Conservation (phyloP, 1,284 basidiomycete genomes). For the Ustilago trichophora region DNA sequence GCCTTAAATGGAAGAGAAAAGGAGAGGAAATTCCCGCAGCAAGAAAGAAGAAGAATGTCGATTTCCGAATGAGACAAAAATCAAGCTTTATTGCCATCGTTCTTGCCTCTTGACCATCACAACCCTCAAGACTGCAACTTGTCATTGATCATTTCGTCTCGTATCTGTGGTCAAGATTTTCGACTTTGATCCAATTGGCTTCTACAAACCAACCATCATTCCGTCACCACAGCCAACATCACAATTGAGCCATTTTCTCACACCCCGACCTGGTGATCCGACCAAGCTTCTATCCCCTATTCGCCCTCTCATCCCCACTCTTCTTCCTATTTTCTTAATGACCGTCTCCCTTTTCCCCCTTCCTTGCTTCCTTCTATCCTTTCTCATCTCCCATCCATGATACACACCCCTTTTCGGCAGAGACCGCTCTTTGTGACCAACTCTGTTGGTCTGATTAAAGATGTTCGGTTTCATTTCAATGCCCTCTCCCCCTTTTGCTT, state of each 20-base stretch:
- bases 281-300: too few species aligned
- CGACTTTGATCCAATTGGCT: too few species aligned
- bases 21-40: conserved; percentile 23
- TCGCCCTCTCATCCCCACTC: background rate
- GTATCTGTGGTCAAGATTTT: too few species aligned
- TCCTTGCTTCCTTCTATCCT: background rate
- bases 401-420: conserved; percentile 39
- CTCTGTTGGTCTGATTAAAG: conserved; percentile 21
- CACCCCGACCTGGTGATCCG: too few species aligned
- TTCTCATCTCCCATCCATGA: background rate
- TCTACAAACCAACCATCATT: too few species aligned
- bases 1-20: too few species aligned
- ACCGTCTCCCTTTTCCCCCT: background rate
- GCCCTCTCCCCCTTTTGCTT: conserved; percentile 5
- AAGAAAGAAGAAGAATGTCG: background rate
- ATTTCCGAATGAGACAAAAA: background rate
- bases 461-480: conserved; percentile 42
- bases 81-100: background rate
- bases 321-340: background rate
- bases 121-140: background rate
- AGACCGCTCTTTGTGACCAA: conserved; percentile 40
- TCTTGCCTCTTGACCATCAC: background rate
- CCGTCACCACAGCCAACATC: too few species aligned
- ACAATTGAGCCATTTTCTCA: too few species aligned
- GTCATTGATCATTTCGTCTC: too few species aligned